A percentile compares a stretch with the other conserved stretches of the same genome.
Evolutionary conservation across 192 early-diverging fungal genomes (phyloP).

Genomic region (Gamsiella multidivaricata): DNA sequence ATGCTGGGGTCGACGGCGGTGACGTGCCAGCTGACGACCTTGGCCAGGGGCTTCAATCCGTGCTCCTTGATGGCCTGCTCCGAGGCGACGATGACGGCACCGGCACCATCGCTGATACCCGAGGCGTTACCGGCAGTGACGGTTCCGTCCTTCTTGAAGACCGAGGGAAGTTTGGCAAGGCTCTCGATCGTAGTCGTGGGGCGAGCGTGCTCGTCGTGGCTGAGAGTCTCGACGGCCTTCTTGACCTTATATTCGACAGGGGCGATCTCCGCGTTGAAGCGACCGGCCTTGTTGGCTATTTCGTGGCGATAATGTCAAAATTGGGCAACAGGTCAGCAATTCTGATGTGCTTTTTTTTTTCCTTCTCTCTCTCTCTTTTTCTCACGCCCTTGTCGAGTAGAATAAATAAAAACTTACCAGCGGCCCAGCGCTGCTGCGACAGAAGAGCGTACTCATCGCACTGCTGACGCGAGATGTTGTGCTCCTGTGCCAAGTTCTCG

Average conservation of each 20-base stretch:
- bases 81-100: constrained; percentile 84
- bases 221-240: constrained; percentile 78
- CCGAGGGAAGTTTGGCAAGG: constrained; percentile 81
- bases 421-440: constrained; percentile 91
- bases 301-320: no score
- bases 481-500: constrained; percentile 90
- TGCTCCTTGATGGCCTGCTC: constrained; percentile 86
- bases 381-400: no score
- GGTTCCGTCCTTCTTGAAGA: constrained; percentile 91
- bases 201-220: constrained; percentile 90
- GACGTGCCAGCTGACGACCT: constrained; percentile 85
- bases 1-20: constrained; percentile 92
- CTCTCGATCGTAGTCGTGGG: constrained; percentile 85
- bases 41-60: constrained; percentile 84
- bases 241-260: constrained; percentile 86
- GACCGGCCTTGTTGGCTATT: constrained; percentile 75
- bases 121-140: constrained; percentile 97
- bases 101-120: constrained; percentile 95
- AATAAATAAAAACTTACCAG: no score
- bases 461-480: constrained; percentile 82
- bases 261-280: constrained; percentile 84
- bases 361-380: no score
- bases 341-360: no score
- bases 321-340: no score
- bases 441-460: constrained; percentile 87